Conservation (phyloP, 495 filamentous ascomycete genomes). For the Aspergillus kassunensis region DNA sequence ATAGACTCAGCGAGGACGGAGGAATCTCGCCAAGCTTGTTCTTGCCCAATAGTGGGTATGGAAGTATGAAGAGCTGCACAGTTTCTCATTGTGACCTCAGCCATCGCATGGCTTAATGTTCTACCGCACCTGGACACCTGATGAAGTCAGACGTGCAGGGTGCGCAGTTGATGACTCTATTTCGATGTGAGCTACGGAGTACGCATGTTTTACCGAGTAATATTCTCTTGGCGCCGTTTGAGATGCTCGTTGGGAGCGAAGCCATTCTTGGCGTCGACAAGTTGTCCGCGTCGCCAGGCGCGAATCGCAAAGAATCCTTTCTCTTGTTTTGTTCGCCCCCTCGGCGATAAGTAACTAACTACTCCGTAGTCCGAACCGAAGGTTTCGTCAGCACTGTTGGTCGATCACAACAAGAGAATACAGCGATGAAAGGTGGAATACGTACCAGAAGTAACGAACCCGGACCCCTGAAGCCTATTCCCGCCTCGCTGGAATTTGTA, state of each 20-base stretch:
- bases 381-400: background rate
- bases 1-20: background rate
- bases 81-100: background rate
- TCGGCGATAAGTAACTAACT: background rate
- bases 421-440: background rate
- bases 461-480: background rate
- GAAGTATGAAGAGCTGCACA: background rate
- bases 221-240: background rate
- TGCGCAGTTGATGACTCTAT: background rate
- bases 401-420: background rate
- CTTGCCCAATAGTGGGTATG: constrained; percentile 3
- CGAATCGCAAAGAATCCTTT: background rate
- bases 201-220: background rate
- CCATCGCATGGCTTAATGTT: background rate
- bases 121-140: background rate
- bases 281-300: background rate
- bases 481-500: constrained; percentile 8
- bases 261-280: constrained; percentile 3
- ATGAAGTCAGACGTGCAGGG: constrained; percentile 1
- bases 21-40: constrained; percentile 7
- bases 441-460: background rate
- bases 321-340: background rate
- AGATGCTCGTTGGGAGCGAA: constrained; percentile 4
- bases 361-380: background rate
- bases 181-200: background rate